A percentile compares a stretch with the other conserved stretches of the same genome.
Evolutionary conservation across 1,139 yeast species (phyloP).

Genomic region (Candida smagusa): DNA sequence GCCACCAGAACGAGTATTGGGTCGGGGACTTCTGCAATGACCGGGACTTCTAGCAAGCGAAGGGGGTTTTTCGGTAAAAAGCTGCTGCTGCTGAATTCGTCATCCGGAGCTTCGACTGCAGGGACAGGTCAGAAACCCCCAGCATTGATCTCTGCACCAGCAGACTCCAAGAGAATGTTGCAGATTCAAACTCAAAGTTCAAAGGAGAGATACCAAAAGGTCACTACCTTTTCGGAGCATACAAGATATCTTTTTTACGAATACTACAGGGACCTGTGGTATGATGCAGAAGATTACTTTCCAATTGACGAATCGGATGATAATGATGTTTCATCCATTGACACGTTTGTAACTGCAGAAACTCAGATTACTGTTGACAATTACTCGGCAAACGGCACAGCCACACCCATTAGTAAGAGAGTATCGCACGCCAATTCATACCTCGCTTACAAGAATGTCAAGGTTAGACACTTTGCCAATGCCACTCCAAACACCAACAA

Average conservation of each 20-base stretch:
- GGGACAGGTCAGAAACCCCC: slow-evolving; percentile 1
- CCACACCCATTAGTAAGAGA: neutral
- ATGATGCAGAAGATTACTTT: slow-evolving; percentile 21
- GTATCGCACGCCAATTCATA: neutral
- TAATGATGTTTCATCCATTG: slow-evolving; percentile 26
- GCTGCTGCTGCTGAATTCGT: slow-evolving; percentile 7
- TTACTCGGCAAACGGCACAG: neutral
- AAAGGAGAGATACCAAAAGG: slow-evolving; percentile 25
- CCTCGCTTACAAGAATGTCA: slow-evolving; percentile 1
- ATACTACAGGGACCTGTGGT: slow-evolving; percentile 22
- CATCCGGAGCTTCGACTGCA: slow-evolving; percentile 2
- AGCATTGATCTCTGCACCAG: slow-evolving; percentile 10
- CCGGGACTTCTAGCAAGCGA: slow-evolving; percentile 13
- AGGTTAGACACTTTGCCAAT: neutral
- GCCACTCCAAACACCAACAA: slow-evolving; percentile 20
- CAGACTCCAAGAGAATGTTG: slow-evolving; percentile 23
- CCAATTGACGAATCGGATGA: slow-evolving; percentile 18
- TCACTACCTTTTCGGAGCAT: slow-evolving; percentile 23
- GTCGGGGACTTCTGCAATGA: slow-evolving; percentile 26
- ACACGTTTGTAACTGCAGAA: slow-evolving; percentile 38
- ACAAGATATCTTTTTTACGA: slow-evolving; percentile 21
- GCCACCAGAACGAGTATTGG: slow-evolving; percentile 25
- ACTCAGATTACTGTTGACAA: slow-evolving; percentile 25
- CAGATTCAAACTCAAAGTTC: slow-evolving; percentile 31
- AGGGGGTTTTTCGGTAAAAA: slow-evolving; percentile 14